These are phyloP conservation scores for Fusarium drepaniforme DNA, from an alignment of 2,329 filamentous ascomycete species.

Conservation along the genomic window DNA sequence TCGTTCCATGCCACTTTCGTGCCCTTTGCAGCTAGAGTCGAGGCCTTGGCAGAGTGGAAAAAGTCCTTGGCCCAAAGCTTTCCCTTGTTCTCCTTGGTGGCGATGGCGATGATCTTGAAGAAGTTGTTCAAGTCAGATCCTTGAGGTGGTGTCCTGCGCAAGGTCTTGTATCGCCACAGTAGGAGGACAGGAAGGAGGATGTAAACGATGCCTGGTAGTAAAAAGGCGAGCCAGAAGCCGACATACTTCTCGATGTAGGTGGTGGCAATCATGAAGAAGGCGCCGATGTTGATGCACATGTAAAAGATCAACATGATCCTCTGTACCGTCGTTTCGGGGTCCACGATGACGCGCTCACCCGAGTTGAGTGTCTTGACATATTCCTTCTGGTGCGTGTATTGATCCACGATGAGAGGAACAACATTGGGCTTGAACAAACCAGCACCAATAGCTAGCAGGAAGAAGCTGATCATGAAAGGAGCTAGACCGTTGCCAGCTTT, in stretches of 20 bases:
- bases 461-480: constrained; percentile 72
- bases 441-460: constrained; percentile 69
- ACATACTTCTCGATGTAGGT: background rate
- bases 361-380: constrained; percentile 52
- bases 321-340: background rate
- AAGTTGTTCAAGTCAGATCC: constrained; percentile 76
- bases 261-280: background rate
- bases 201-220: constrained; percentile 56
- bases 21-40: background rate
- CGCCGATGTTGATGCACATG: background rate
- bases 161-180: constrained; percentile 67
- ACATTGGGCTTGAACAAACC: constrained; percentile 81
- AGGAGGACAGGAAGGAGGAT: constrained; percentile 70
- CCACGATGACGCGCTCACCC: constrained; percentile 57
- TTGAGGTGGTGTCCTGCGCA: constrained; percentile 67
- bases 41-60: background rate
- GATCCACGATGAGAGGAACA: constrained; percentile 75
- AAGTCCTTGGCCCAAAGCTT: constrained; percentile 63
- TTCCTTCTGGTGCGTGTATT: constrained; percentile 67
- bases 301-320: constrained; percentile 4
- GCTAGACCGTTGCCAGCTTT: constrained; percentile 60
- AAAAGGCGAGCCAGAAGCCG: constrained; percentile 55
- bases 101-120: constrained; percentile 44
- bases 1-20: background rate
- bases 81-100: constrained; percentile 44